Percentiles rank a stretch among this genome's conserved stretches.
These are phyloP conservation scores for Primulina tabacum DNA, from an alignment of 257 asterid genomes.

Conservation along the genomic window DNA sequence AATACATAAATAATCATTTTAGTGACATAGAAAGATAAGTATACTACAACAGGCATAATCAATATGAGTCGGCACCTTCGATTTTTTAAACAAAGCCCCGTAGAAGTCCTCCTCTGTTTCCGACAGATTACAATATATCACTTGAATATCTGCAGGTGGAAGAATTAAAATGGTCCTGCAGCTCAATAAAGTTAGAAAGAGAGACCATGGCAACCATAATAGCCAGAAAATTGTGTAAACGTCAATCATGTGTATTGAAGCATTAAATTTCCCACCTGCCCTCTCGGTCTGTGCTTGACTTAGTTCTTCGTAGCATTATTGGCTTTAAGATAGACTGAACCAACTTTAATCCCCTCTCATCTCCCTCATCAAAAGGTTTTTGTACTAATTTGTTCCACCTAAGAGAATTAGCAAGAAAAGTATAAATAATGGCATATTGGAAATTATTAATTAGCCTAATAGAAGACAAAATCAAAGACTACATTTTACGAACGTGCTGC, in stretches of 20 bases:
- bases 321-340: constrained; percentile 78
- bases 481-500: constrained; percentile 10
- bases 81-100: constrained; percentile 84
- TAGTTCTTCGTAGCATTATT: constrained; percentile 95
- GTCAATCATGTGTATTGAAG: too few species aligned
- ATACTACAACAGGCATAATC: too few species aligned
- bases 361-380: constrained; percentile 97
- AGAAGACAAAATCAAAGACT: constrained; percentile 8
- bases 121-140: constrained; percentile 72
- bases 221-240: too few species aligned
- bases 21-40: too few species aligned
- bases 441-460: constrained; percentile 19
- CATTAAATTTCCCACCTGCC: constrained; percentile 26
- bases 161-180: constrained; percentile 85
- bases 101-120: constrained; percentile 90
- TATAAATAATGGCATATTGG: background rate
- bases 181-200: too few species aligned
- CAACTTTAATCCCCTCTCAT: constrained; percentile 80
- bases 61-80: constrained; percentile 37
- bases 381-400: constrained; percentile 66
- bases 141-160: constrained; percentile 91
- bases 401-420: too few species aligned
- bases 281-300: constrained; percentile 77
- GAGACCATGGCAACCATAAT: too few species aligned
- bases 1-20: too few species aligned